A percentile compares a stretch with the other conserved stretches of the same genome.
Evolutionary conservation across 1,284 basidiomycete species (phyloP).

Genomic region (Melampsora americana): DNA sequence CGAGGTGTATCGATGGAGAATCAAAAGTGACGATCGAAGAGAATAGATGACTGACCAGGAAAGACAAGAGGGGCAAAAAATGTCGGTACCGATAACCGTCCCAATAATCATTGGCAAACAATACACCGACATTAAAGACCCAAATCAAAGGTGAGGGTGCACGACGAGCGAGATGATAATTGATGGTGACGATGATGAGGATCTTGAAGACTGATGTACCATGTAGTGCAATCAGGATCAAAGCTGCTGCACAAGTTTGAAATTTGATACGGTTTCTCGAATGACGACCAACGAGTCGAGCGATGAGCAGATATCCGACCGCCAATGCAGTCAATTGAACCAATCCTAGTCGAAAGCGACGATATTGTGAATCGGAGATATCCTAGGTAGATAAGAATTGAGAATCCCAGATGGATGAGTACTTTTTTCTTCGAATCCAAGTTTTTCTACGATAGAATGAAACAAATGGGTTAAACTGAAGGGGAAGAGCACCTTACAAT

Average conservation of each 20-base stretch:
- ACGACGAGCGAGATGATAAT: constrained; percentile 67
- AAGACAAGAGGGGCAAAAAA: constrained; percentile 62
- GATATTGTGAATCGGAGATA: constrained; percentile 56
- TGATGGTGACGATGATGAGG: constrained; percentile 65
- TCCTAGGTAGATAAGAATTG: constrained; percentile 49
- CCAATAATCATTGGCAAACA: constrained; percentile 75
- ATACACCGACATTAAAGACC: constrained; percentile 69
- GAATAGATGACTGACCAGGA: constrained; percentile 57
- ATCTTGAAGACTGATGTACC: constrained; percentile 82
- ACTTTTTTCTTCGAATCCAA: background rate
- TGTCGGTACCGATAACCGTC: constrained; percentile 70
- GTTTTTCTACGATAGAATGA: constrained; percentile 11
- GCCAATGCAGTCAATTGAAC: constrained; percentile 51
- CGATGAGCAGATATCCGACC: constrained; percentile 48
- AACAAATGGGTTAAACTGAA: background rate
- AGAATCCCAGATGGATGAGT: background rate
- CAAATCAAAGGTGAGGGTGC: constrained; percentile 60
- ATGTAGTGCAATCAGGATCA: constrained; percentile 75
- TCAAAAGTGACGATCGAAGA: background rate
- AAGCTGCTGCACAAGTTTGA: constrained; percentile 61
- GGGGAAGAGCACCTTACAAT: constrained; percentile 53
- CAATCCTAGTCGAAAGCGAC: constrained; percentile 54
- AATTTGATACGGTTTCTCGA: constrained; percentile 51
- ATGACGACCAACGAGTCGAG: constrained; percentile 47
- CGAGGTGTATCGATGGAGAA: background rate